Conservation (phyloP, 345 rosid genomes). For the Rhizophora apiculata region DNA sequence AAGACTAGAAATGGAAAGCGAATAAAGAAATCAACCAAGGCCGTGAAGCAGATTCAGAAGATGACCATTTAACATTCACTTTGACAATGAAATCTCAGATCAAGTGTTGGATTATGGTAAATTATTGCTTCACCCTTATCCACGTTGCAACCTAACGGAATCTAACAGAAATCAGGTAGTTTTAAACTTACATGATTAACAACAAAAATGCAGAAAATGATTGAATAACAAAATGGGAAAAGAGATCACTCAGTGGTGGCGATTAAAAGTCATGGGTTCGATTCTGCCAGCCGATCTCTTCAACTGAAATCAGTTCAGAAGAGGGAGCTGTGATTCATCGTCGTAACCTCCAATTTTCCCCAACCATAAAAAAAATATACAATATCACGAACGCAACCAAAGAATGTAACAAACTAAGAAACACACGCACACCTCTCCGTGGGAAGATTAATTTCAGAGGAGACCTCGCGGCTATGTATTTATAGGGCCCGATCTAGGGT, state of each 20-base stretch:
- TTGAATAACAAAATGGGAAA: not conserved
- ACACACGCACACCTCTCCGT: no score
- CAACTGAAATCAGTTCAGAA: constrained; percentile 40
- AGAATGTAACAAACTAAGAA: no score
- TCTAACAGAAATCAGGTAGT: not conserved
- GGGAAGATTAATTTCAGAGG: no score
- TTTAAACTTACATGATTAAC: not conserved
- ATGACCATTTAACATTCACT: constrained; percentile 31
- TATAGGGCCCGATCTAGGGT: constrained; percentile 4
- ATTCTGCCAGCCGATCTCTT: constrained; percentile 64
- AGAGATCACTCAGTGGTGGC: constrained; percentile 59
- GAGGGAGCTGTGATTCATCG: constrained; percentile 69
- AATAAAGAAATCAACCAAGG: not conserved
- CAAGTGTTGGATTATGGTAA: constrained; percentile 60
- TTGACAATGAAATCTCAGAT: constrained; percentile 43
- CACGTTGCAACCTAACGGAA: not conserved
- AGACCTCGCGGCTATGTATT: not conserved
- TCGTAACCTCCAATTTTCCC: constrained; percentile 29
- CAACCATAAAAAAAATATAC: not conserved
- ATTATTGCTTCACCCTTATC: constrained; percentile 48
- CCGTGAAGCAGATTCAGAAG: constrained; percentile 48
- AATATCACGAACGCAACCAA: not conserved
- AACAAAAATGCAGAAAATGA: not conserved
- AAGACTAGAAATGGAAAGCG: no score
- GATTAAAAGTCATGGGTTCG: constrained; percentile 43